Conservation (phyloP, 169 alveolate species). For the Plasmodium vivax region DNA sequence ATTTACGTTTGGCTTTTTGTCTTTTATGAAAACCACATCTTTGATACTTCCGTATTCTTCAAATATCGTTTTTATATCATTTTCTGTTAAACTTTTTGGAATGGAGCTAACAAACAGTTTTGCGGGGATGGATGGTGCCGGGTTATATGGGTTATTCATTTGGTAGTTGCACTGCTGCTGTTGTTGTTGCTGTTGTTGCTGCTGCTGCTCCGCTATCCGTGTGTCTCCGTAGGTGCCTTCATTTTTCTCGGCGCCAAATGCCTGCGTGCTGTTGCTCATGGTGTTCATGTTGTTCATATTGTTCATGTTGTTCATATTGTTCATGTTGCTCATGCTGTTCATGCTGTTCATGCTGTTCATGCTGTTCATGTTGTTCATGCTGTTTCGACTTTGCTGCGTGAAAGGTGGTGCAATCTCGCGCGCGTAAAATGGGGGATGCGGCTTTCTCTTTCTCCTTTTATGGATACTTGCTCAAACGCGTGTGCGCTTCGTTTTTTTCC, state of each 20-base stretch:
- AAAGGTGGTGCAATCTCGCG: not conserved
- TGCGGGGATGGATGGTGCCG: conserved; percentile 92
- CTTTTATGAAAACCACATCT: conserved; percentile 88
- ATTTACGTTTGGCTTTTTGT: conserved; percentile 86
- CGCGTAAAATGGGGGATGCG: not conserved
- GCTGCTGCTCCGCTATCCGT: conserved; percentile 23
- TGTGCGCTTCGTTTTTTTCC: not conserved
- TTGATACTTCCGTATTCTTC: conserved; percentile 89
- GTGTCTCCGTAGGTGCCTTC: conserved; percentile 38
- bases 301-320: not conserved
- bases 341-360: not conserved
- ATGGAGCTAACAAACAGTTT: conserved; percentile 91
- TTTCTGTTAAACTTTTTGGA: conserved; percentile 88
- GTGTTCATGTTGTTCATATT: conserved; percentile 16
- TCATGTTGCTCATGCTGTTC: not conserved
- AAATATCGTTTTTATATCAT: conserved; percentile 84
- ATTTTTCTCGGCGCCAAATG: conserved; percentile 24
- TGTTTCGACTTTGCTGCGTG: not conserved
- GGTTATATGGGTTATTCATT: conserved; percentile 82
- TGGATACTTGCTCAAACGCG: not conserved
- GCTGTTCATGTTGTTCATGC: not conserved
- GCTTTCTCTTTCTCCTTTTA: not conserved
- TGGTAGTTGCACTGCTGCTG: conserved; percentile 42
- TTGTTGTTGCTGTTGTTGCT: not conserved
- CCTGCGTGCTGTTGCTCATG: conserved; percentile 46